Percentiles rank a stretch among this genome's conserved stretches.
These are phyloP conservation scores for Fusarium phyllophilum DNA, from an alignment of 2,329 filamentous ascomycete genomes.

Conservation along the genomic window DNA sequence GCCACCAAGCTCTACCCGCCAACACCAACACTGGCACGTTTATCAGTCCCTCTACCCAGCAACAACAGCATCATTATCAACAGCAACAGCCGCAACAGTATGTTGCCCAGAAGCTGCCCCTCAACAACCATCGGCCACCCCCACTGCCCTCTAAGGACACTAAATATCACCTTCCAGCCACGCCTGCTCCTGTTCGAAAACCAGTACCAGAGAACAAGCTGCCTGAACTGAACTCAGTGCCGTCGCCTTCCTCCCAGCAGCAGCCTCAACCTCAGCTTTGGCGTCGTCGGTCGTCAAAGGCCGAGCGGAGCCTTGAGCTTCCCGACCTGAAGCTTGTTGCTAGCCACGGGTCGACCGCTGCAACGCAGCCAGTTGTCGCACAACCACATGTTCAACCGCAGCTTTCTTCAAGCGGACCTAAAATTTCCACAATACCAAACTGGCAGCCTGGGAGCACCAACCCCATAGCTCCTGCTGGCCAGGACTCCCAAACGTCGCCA, in stretches of 20 bases:
- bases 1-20: conserved; percentile 40
- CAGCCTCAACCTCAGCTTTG: conserved; percentile 53
- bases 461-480: conserved; percentile 18
- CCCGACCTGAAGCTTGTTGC: conserved; percentile 59
- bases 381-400: conserved; percentile 31
- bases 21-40: conserved; percentile 34
- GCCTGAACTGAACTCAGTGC: conserved; percentile 30
- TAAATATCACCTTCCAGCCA: conserved; percentile 35
- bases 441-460: conserved; percentile 27
- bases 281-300: conserved; percentile 62
- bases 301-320: conserved; percentile 58
- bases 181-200: conserved; percentile 30
- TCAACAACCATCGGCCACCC: conserved; percentile 26
- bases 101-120: conserved; percentile 32
- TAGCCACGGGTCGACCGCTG: conserved; percentile 63
- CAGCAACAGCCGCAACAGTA: conserved; percentile 33
- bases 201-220: conserved; percentile 19
- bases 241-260: conserved; percentile 41
- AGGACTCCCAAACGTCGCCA: conserved; percentile 15
- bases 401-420: conserved; percentile 27
- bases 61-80: conserved; percentile 28
- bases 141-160: conserved; percentile 45
- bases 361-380: conserved; percentile 35
- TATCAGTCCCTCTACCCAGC: conserved; percentile 34
- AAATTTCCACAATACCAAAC: conserved; percentile 27